Conservation (phyloP, 164 flowering plant genomes). For the Stephania cephalantha region DNA sequence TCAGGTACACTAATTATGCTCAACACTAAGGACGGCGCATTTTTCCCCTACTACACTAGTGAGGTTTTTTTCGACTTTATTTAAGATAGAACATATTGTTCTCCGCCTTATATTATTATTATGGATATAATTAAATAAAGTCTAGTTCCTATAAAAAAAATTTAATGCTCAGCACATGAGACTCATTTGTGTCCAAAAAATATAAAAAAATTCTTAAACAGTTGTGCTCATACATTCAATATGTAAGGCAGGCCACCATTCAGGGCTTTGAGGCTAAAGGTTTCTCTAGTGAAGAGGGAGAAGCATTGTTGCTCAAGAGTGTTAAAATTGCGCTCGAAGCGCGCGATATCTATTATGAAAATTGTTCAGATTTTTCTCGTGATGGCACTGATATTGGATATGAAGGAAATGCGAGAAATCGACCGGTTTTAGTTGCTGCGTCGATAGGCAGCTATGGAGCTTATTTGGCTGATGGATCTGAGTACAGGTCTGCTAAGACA, state of each 20-base stretch:
- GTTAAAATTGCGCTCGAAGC: conserved; percentile 56
- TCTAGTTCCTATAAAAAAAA: no score
- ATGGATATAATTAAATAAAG: no score
- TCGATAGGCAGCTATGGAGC: conserved; percentile 70
- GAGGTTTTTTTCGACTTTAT: no score
- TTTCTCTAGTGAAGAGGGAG: conserved; percentile 41
- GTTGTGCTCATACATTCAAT: background rate
- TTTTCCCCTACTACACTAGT: no score
- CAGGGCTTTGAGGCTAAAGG: conserved; percentile 58
- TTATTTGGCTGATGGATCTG: conserved; percentile 66
- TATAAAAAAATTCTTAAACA: background rate
- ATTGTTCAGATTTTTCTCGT: conserved; percentile 10
- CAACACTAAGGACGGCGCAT: no score
- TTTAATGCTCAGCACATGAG: no score
- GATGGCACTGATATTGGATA: conserved; percentile 16
- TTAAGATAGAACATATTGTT: no score
- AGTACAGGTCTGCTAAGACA: conserved; percentile 37
- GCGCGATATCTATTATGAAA: conserved; percentile 34
- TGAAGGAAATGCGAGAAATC: conserved; percentile 22
- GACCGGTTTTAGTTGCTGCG: conserved; percentile 51
- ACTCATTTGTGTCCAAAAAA: background rate
- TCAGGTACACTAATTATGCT: conserved; percentile 35
- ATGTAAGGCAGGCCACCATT: conserved; percentile 41
- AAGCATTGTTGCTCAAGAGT: conserved; percentile 45
- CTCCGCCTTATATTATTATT: no score